phyloP scores from a whole-genome alignment of 345 rosid species.

The Combretum micranthum region DNA sequence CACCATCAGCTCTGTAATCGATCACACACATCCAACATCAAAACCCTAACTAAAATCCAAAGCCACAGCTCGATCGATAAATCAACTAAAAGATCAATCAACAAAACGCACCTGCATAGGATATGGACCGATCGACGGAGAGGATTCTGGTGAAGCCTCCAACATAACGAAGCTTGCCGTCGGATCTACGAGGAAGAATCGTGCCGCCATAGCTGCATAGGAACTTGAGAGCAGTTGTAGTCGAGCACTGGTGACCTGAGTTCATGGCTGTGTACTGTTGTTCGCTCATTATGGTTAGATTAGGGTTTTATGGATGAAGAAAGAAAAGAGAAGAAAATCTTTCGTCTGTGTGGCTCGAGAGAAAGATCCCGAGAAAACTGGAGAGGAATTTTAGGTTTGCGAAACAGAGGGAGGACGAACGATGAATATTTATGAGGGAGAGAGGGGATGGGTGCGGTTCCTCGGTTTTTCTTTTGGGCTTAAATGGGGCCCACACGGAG shows the following conservation, averaged over 20 bases:
- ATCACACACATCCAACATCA: background rate
- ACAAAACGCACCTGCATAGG: constrained; percentile 46
- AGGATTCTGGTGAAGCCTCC: constrained; percentile 83
- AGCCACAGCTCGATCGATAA: background rate
- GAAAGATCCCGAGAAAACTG: background rate
- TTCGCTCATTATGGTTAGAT: constrained; percentile 3
- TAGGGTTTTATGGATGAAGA: background rate
- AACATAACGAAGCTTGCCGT: constrained; percentile 75
- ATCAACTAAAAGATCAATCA: background rate
- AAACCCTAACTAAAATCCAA: background rate
- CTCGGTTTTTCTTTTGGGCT: background rate
- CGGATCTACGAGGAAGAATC: constrained; percentile 58
- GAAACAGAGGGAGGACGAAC: background rate
- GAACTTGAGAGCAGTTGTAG: constrained; percentile 38
- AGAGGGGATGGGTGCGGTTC: background rate
- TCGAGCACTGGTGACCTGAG: too few species aligned
- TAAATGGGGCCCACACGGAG: background rate
- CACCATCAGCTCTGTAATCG: constrained; percentile 41
- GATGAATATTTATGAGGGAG: constrained; percentile 4
- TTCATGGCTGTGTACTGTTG: too few species aligned
- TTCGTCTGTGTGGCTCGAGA: background rate
- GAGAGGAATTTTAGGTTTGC: background rate
- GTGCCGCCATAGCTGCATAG: constrained; percentile 82
- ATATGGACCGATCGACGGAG: constrained; percentile 55
- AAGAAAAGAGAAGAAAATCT: too few species aligned